Evolutionary conservation across 495 filamentous ascomycete genomes (phyloP).

Genomic region (Aspergillus kassunensis): DNA sequence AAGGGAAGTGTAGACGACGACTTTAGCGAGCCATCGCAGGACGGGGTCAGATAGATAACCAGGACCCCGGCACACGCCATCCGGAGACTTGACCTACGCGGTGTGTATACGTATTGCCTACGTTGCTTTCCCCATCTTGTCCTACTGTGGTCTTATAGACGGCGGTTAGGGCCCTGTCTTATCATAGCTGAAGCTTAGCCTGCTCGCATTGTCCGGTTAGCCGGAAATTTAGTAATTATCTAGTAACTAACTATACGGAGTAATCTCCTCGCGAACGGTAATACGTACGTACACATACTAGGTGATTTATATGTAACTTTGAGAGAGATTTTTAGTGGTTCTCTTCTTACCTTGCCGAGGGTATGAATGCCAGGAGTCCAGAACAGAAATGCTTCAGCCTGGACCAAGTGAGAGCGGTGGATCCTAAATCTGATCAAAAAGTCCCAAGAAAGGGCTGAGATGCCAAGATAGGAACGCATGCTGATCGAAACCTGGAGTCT

Average conservation of each 20-base stretch:
- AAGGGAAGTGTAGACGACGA: too few species aligned
- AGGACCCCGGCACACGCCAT: too few species aligned
- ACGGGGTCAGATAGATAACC: background rate
- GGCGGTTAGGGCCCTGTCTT: background rate
- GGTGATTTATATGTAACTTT: too few species aligned
- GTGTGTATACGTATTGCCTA: slow-evolving; percentile 10
- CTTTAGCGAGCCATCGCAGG: too few species aligned
- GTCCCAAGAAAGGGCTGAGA: slow-evolving; percentile 6
- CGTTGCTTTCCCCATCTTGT: slow-evolving; percentile 7
- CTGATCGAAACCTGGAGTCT: slow-evolving; percentile 9
- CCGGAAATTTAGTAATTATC: background rate
- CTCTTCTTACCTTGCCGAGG: background rate
- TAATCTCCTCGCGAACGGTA: too few species aligned
- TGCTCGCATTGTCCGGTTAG: background rate
- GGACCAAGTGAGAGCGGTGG: slow-evolving; percentile 2
- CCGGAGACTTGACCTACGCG: too few species aligned
- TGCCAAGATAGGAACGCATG: slow-evolving; percentile 8
- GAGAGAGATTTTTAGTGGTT: too few species aligned
- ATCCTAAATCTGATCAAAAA: background rate
- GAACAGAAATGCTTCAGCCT: slow-evolving; percentile 1
- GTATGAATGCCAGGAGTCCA: background rate
- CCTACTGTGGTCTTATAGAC: background rate
- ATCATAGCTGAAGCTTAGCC: slow-evolving; percentile 4
- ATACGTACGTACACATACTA: too few species aligned
- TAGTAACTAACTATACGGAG: too few species aligned